Evolutionary conservation across 164 flowering plant genomes (phyloP), one percentile per base, ranked within the genome.

Genomic region (Platanus orientalis): DNA sequence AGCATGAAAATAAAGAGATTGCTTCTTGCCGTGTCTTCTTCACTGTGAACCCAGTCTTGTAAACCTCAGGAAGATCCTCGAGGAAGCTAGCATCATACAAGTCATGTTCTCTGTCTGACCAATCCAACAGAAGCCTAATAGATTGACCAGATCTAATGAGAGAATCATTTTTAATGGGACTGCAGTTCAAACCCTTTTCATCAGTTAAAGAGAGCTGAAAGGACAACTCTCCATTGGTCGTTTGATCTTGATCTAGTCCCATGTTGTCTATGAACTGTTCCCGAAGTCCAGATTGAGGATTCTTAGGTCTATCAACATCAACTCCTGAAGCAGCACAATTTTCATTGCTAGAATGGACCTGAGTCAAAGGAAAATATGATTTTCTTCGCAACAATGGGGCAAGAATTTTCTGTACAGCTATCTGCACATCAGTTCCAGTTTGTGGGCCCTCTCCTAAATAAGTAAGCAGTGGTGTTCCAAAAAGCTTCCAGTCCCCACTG

Each of bases 1-100:
- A 73, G 75, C 97, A 92, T 36, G 96, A 86, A 83, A 90, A 92
- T 65, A 95, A 76, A 1, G 97, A 83, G 26, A 90, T 71, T 21
- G 90, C 81, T 78, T 92, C 98, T 62, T 83, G 91, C 61, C 80
- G 69, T 30, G 89, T 88, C 67, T 87, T 88, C 80, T 90, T 87
- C 36, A 73, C 75, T 12, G 80, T 67, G 63, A 75, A 71, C 54
- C 88, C 91, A 26, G 83, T 65, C 71, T 90, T 92, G 77, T 66
- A 79, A 60, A 90, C 97, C 67, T 69, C 95, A 0, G 99, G 99
- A 27, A 92, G 84, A 71, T 88, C 82, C 77, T 80, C 79, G 10
- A 95, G 79, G 69, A 69, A 92, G 80, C 82, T 78, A 32, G 76
- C 28, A 72, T 95, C 95, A 79, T 90, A 95, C 27, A 78, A 26